A percentile compares a stretch with the other conserved stretches of the same genome.
These are phyloP conservation scores for Plantago coronopus DNA, from an alignment of 305 asterid species.

Conservation along the genomic window DNA sequence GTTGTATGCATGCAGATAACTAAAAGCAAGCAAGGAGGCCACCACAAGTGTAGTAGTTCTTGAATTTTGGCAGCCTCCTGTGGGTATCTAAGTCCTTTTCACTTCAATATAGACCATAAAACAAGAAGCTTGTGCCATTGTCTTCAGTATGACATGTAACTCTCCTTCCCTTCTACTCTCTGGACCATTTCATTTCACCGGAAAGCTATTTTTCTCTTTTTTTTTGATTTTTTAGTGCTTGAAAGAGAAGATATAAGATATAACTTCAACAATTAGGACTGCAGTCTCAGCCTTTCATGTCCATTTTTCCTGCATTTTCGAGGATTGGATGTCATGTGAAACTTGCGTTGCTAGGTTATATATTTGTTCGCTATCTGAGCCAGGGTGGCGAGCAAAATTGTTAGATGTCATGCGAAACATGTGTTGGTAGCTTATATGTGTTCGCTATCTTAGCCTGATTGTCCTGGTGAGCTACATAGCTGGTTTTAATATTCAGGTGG, in stretches of 20 bases:
- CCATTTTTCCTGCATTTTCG: conserved; percentile 19
- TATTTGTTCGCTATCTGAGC: too few species aligned
- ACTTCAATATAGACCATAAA: conserved; percentile 54
- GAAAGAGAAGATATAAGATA: conserved; percentile 38
- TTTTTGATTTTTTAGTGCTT: conserved; percentile 13
- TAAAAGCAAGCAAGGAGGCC: conserved; percentile 32
- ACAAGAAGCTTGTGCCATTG: conserved; percentile 65
- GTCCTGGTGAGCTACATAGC: too few species aligned
- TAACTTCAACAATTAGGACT: conserved; percentile 29
- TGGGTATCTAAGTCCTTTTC: conserved; percentile 31
- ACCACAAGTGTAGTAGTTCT: conserved; percentile 27
- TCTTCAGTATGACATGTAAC: conserved; percentile 45
- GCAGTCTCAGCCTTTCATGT: conserved; percentile 36
- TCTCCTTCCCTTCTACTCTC: conserved; percentile 41
- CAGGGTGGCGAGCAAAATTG: too few species aligned
- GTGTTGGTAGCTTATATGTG: too few species aligned
- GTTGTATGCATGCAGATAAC: conserved; percentile 11
- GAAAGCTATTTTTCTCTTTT: not conserved
- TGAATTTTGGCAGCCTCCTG: conserved; percentile 28
- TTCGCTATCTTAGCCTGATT: too few species aligned
- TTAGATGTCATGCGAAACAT: too few species aligned
- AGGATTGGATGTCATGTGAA: not conserved
- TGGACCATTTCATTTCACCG: conserved; percentile 45
- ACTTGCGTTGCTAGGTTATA: too few species aligned
- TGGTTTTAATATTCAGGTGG: too few species aligned